Percentiles rank a stretch among this genome's conserved stretches.
Conservation (phyloP, 1,284 basidiomycete genomes). For the Ceratobasidium papillatum region DNA sequence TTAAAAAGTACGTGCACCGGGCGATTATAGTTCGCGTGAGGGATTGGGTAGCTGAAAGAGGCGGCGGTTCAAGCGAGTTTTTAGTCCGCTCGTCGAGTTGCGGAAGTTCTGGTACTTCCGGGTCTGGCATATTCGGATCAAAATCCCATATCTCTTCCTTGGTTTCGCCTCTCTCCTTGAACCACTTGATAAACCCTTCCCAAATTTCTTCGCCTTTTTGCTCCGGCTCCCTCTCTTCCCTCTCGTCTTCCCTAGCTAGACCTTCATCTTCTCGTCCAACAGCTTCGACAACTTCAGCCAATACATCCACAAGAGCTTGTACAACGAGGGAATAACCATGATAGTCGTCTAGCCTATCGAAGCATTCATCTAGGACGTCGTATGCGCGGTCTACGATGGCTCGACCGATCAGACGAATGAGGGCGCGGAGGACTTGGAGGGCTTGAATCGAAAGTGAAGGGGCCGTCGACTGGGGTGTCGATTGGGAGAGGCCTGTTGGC, state of each 20-base stretch:
- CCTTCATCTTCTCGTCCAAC: slow-evolving; percentile 64
- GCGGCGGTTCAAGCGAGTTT: slow-evolving; percentile 55
- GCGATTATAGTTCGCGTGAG: slow-evolving; percentile 84
- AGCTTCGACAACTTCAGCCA: slow-evolving; percentile 78
- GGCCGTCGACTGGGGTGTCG: background rate
- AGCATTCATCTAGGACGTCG: slow-evolving; percentile 94
- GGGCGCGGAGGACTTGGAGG: slow-evolving; percentile 79
- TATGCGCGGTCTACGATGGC: slow-evolving; percentile 86
- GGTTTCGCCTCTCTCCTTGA: slow-evolving; percentile 60
- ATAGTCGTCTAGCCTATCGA: slow-evolving; percentile 91
- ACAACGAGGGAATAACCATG: slow-evolving; percentile 89
- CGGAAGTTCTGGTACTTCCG: slow-evolving; percentile 41
- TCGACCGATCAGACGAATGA: slow-evolving; percentile 84
- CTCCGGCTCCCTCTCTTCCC: slow-evolving; percentile 47
- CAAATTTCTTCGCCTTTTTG: slow-evolving; percentile 51
- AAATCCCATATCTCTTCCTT: slow-evolving; percentile 50
- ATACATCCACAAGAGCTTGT: slow-evolving; percentile 86
- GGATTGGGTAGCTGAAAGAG: slow-evolving; percentile 73
- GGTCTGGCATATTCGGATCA: slow-evolving; percentile 45
- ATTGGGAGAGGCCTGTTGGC: slow-evolving; percentile 52
- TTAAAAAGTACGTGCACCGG: slow-evolving; percentile 88
- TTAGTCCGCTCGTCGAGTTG: background rate
- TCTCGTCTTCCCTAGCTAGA: slow-evolving; percentile 43
- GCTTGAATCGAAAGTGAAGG: slow-evolving; percentile 61
- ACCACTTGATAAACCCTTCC: slow-evolving; percentile 70